phyloP scores from a whole-genome alignment of 208 protist genomes.

The Phytomonas francai region DNA sequence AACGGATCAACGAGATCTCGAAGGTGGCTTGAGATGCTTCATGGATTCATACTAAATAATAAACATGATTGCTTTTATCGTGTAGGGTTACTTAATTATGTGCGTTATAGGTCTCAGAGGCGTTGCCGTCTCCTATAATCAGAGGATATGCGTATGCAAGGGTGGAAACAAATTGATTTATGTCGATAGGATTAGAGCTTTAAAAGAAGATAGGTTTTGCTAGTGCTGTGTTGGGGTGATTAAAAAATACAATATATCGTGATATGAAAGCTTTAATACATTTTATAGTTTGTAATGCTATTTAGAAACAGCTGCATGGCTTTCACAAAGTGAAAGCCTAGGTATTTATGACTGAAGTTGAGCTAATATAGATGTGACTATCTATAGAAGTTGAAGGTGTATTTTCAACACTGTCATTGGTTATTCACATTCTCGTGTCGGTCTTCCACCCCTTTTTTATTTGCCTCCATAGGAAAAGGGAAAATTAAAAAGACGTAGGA shows the following conservation, averaged over 20 bases:
- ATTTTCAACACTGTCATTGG: background rate
- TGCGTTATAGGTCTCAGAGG: background rate
- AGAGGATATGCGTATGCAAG: background rate
- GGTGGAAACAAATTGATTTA: too few species aligned
- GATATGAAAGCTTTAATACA: background rate
- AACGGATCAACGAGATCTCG: conserved; percentile 27
- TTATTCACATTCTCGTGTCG: background rate
- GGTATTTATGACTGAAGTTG: background rate
- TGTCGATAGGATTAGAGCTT: background rate
- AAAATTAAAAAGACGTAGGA: background rate
- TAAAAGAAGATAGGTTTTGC: background rate
- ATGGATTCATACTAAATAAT: background rate
- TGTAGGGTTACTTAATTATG: background rate
- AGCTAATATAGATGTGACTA: background rate
- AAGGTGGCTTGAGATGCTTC: background rate
- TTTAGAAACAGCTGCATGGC: background rate
- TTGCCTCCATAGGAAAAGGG: background rate
- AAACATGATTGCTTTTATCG: background rate
- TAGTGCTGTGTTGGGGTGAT: background rate
- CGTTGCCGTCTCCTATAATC: background rate
- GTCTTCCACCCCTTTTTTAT: background rate
- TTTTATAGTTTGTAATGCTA: background rate
- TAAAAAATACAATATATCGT: background rate
- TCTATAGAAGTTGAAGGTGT: background rate
- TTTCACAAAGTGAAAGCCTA: background rate